Evolutionary conservation across 2,329 filamentous ascomycete species (phyloP).

Genomic region (Plenodomus tracheiphilus): DNA sequence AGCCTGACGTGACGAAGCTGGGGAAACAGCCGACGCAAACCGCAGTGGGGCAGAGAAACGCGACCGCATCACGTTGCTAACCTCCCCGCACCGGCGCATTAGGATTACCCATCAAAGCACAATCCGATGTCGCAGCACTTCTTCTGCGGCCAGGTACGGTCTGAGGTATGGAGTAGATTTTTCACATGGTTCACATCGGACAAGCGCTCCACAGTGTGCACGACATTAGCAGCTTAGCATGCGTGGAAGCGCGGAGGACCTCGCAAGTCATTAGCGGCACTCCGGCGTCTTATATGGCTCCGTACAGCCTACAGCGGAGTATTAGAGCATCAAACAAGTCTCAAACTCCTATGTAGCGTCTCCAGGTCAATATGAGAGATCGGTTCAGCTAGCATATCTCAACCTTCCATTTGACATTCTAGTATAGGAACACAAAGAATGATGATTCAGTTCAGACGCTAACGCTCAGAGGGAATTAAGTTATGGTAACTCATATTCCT

Average conservation of each 20-base stretch:
- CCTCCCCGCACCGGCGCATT: conserved; percentile 6
- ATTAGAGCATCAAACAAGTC: no score
- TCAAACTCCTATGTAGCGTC: no score
- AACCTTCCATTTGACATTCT: no score
- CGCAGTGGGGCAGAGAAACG: conserved; percentile 23
- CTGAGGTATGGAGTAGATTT: conserved; percentile 2
- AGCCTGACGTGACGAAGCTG: conserved; percentile 19
- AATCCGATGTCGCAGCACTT: conserved; percentile 25
- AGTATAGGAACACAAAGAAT: no score
- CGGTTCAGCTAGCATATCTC: no score
- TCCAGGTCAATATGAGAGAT: no score
- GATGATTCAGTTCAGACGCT: no score
- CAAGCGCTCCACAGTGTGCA: background rate
- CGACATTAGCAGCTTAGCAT: background rate
- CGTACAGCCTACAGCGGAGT: no score
- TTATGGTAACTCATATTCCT: no score
- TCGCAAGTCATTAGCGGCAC: no score
- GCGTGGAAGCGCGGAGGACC: background rate
- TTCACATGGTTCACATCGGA: conserved; percentile 9
- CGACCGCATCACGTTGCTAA: conserved; percentile 7
- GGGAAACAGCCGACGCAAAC: conserved; percentile 26
- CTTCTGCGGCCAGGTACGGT: conserved; percentile 23
- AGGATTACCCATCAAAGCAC: background rate
- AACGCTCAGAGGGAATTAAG: no score
- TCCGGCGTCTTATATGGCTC: background rate